phyloP scores from a whole-genome alignment of 306 rosid species.

The Prunus campanulata region DNA sequence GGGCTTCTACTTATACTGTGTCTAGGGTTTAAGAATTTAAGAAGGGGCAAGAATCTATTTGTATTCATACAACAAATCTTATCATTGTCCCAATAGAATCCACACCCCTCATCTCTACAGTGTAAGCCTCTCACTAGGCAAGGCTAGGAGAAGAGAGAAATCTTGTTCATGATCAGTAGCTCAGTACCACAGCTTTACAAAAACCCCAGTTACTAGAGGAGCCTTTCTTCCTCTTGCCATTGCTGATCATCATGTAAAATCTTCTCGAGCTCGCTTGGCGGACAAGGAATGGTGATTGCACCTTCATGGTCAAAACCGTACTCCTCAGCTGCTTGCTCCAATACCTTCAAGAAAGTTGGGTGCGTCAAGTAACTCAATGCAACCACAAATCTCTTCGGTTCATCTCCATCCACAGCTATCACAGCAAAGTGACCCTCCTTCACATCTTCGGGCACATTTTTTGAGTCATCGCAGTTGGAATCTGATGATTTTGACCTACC shows the following conservation, averaged over 20 bases:
- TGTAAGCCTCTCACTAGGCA: too few species aligned
- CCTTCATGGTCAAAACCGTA: conserved; percentile 78
- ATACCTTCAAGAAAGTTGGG: conserved; percentile 54
- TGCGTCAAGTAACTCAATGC: conserved; percentile 60
- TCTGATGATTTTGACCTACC: conserved; percentile 27
- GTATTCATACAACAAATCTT: too few species aligned
- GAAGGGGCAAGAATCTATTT: too few species aligned
- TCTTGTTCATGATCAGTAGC: conserved; percentile 23
- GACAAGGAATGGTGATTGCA: conserved; percentile 64
- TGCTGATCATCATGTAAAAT: conserved; percentile 39
- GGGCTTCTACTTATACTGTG: too few species aligned
- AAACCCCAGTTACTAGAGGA: conserved; percentile 23
- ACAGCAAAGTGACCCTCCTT: conserved; percentile 89
- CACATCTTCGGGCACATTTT: conserved; percentile 60
- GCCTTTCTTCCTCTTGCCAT: conserved; percentile 18
- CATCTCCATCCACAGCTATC: conserved; percentile 50
- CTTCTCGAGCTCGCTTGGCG: conserved; percentile 56
- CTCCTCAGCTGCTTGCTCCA: conserved; percentile 78
- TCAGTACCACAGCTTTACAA: conserved; percentile 35
- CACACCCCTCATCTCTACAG: too few species aligned
- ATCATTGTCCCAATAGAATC: too few species aligned
- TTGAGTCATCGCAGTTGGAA: neutral
- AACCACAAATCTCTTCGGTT: conserved; percentile 59
- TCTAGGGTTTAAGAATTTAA: too few species aligned
- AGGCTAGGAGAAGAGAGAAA: too few species aligned